Conservation (phyloP, 1,139 yeast genomes). For the Nakaseomyces kungkrabaensis region DNA sequence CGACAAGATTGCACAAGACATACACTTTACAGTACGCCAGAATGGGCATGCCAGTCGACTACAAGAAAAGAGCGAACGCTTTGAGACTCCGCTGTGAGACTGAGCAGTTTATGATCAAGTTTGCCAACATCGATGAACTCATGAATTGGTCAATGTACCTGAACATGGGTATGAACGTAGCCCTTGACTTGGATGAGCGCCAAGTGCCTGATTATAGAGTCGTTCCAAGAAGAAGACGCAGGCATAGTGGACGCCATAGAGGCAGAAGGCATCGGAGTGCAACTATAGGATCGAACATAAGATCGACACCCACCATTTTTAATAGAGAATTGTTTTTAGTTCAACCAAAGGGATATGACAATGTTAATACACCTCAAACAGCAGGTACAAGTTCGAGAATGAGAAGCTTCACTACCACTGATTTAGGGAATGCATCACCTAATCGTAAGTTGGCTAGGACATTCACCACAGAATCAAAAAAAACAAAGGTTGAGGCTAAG, state of each 20-base stretch:
- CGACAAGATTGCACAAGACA: slow-evolving; percentile 37
- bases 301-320: neutral
- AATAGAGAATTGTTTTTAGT: neutral
- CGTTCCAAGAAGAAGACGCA: slow-evolving; percentile 55
- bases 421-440: neutral
- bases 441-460: neutral
- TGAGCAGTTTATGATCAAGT: slow-evolving; percentile 55
- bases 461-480: neutral
- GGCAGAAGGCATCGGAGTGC: slow-evolving; percentile 2
- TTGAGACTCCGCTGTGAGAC: slow-evolving; percentile 55
- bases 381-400: neutral
- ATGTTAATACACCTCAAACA: neutral
- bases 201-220: slow-evolving; percentile 60
- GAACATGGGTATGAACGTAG: slow-evolving; percentile 51
- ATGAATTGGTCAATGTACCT: slow-evolving; percentile 57
- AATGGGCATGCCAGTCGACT: slow-evolving; percentile 62
- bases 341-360: neutral
- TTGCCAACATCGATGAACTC: slow-evolving; percentile 45
- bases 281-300: neutral
- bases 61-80: slow-evolving; percentile 35
- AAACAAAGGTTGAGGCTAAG: neutral
- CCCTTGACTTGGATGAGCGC: slow-evolving; percentile 50
- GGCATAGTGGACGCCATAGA: slow-evolving; percentile 5
- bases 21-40: slow-evolving; percentile 63
- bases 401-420: neutral